Conservation (phyloP, 768 basidiomycete species). For the Cystobasidium onofrii region DNA sequence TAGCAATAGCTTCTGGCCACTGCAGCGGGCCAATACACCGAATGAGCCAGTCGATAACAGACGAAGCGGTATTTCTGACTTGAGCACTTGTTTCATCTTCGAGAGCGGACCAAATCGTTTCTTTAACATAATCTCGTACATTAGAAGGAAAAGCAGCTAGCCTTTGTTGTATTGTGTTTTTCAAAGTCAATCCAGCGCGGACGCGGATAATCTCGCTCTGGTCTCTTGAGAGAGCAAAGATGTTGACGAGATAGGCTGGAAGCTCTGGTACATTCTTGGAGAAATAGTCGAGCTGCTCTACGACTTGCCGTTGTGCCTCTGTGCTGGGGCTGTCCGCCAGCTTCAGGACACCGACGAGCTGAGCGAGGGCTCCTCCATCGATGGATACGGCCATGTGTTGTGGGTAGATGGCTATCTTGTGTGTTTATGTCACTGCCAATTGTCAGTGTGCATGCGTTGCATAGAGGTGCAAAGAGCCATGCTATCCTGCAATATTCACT, state of each 20-base stretch:
- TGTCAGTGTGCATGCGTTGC: no score
- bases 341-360: conserved; percentile 12
- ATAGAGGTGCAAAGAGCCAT: no score
- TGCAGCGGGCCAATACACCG: conserved; percentile 77
- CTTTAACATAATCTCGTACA: conserved; percentile 53
- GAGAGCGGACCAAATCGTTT: conserved; percentile 68
- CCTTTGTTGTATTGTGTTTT: conserved; percentile 83
- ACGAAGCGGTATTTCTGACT: conserved; percentile 77
- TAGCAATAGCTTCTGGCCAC: conserved; percentile 89
- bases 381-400: neutral
- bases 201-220: conserved; percentile 90
- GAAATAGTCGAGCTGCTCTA: conserved; percentile 75
- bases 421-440: no score
- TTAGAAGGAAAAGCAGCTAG: conserved; percentile 56
- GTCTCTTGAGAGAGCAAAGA: conserved; percentile 66
- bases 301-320: conserved; percentile 11
- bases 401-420: no score
- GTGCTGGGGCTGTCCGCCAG: conserved; percentile 17
- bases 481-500: no score
- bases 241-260: conserved; percentile 71
- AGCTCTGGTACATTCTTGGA: conserved; percentile 76
- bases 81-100: conserved; percentile 76
- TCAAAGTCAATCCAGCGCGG: conserved; percentile 91
- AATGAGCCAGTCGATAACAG: conserved; percentile 83
- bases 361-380: neutral